Evolutionary conservation across 768 basidiomycete species (phyloP), one percentile per base, ranked within the genome.

Genomic region (Podaxis mareebaensis): DNA sequence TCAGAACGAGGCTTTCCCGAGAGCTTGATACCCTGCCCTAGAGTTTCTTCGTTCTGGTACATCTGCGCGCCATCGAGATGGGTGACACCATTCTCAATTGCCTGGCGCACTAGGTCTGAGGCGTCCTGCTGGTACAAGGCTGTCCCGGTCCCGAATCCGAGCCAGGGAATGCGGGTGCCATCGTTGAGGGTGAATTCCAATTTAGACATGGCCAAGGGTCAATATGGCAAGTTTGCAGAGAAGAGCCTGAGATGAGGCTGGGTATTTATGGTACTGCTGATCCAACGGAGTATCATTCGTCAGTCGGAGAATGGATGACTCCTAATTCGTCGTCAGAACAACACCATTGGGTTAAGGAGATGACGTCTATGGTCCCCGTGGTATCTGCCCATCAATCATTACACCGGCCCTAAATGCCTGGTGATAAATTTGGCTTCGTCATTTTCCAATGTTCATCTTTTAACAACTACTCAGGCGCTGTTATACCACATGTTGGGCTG

Each of bases 21-120:
- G 2, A 75, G 77, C 56, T 74, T 75, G 66, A 88, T 79, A 10
- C 33, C 33, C 33, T 33, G 33, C 8, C 84, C 86, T 17, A 87
- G 75, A 0, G 76, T 76, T 1, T 78, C 77, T 69, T 89, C 87
- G 64, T 89, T 89, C 7, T 61, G 61, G 71, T 89, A 89, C 56
- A 74, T 57, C 69, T 88, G 86, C 2, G 87, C 87, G n/a, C 85
- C 83, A 68, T 89, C 88, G 17, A 90, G 77, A 68, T 89, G 88
- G 12, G 76, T 83, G 67, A 88, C 79, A 2, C 84, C 84, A 52
- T 75, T 79, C n/a, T 79, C 75, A 57, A 90, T 83, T 20, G 89
- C 88, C 22, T 71, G 64, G 40, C 67, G 72, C 52, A 85, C 76
- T 8, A 74, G 65, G 3, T 74, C 67, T 24, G 76, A 65, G 11